Percentiles rank a stretch among this genome's conserved stretches.
Conservation (phyloP, 2,329 filamentous ascomycete genomes). For the Venturia aucupariae region DNA sequence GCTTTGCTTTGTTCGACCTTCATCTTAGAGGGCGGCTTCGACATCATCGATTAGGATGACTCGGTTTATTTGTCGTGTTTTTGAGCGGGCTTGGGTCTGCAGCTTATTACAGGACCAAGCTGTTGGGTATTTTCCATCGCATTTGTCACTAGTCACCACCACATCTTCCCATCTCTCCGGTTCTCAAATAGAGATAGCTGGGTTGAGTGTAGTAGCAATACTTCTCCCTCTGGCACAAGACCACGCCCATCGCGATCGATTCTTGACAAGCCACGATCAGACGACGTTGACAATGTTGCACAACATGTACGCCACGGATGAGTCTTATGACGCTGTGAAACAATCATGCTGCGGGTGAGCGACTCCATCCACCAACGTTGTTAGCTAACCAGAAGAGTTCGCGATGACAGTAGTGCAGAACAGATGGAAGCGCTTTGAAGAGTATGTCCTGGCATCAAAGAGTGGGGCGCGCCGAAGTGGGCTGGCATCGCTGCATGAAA, state of each 20-base stretch:
- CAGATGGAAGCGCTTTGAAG: background rate
- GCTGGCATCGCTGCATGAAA: background rate
- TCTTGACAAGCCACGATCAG: constrained; percentile 1
- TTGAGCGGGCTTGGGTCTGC: background rate
- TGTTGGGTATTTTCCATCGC: background rate
- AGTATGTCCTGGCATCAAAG: constrained; percentile 1
- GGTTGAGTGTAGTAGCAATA: background rate
- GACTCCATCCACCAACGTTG: too few relatives aligned
- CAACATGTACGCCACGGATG: background rate
- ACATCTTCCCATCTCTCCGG: constrained; percentile 1
- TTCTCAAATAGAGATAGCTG: background rate
- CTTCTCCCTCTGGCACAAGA: background rate
- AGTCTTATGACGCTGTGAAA: background rate
- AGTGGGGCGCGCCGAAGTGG: background rate
- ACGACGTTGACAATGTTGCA: background rate
- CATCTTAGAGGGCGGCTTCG: background rate
- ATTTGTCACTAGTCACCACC: constrained; percentile 5
- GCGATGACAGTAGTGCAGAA: background rate
- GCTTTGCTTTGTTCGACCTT: background rate
- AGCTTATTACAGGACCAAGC: background rate
- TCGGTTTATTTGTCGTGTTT: background rate
- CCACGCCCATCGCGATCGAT: background rate
- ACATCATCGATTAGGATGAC: background rate
- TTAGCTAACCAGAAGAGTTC: background rate
- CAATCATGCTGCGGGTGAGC: background rate